Conservation (phyloP, 139 green algal species). For the Picochlorum costavermella region DNA sequence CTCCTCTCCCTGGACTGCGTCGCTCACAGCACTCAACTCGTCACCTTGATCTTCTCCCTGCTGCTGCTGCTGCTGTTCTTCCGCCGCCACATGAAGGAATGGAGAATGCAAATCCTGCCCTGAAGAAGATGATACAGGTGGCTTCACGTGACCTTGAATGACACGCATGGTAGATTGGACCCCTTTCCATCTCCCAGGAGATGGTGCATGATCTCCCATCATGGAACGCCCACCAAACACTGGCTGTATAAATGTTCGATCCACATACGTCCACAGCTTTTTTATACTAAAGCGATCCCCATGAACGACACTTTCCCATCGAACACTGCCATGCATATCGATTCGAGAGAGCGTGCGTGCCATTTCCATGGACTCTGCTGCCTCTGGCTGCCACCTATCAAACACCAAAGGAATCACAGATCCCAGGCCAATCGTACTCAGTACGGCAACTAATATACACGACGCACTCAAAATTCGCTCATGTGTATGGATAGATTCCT, state of each 20-base stretch:
- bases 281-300: neutral
- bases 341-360: neutral
- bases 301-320: too few relatives aligned
- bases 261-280: neutral
- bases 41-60: too few relatives aligned
- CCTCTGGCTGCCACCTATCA: neutral
- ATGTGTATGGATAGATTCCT: neutral
- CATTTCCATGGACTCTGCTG: neutral
- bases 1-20: too few relatives aligned
- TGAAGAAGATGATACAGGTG: neutral
- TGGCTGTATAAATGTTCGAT: neutral
- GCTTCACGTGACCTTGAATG: neutral
- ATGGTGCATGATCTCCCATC: neutral
- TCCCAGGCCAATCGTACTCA: constrained; percentile 5
- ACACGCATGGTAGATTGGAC: neutral
- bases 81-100: too few relatives aligned
- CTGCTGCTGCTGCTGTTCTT: too few relatives aligned
- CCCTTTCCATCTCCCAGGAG: neutral
- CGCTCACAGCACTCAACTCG: too few relatives aligned
- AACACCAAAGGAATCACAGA: constrained; percentile 2
- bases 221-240: neutral
- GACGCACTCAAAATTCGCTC: constrained; percentile 2
- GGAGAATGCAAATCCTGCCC: too few relatives aligned
- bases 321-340: neutral
- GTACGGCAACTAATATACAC: neutral